These are phyloP conservation scores for Butyriboletus loyo DNA, from an alignment of 768 basidiomycete genomes.

Conservation along the genomic window DNA sequence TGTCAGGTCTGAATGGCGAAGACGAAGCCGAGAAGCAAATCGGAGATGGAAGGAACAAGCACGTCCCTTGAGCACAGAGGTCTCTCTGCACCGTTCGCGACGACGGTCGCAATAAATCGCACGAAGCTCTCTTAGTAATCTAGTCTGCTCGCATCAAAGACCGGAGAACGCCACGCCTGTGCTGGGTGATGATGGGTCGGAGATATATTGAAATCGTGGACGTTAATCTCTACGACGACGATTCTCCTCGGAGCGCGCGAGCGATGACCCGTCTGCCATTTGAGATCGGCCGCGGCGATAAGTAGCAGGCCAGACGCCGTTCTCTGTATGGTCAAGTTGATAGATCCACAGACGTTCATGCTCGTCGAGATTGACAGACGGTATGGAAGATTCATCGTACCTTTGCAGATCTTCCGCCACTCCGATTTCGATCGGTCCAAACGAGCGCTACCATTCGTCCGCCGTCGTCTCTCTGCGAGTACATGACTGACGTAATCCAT, in stretches of 20 bases:
- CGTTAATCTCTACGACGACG: constrained; percentile 23
- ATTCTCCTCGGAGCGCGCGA: constrained; percentile 26
- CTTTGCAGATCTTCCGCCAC: constrained; percentile 20
- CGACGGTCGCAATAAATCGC: not conserved
- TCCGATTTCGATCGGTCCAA: constrained; percentile 17
- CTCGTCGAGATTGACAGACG: constrained; percentile 23
- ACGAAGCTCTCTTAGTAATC: not conserved
- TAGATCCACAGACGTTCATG: constrained; percentile 19
- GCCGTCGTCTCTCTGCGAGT: constrained; percentile 1
- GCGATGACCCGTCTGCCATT: not conserved
- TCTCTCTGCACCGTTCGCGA: not conserved
- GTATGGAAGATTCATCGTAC: constrained; percentile 20
- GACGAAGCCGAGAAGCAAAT: constrained; percentile 23
- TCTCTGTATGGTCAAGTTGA: constrained; percentile 2
- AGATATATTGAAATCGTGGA: constrained; percentile 13
- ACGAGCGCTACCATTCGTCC: constrained; percentile 1
- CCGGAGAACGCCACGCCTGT: not conserved
- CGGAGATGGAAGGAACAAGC: constrained; percentile 23
- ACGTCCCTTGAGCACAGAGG: too few relatives aligned
- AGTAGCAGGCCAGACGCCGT: constrained; percentile 13
- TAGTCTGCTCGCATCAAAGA: not conserved
- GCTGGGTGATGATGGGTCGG: not conserved
- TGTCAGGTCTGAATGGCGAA: constrained; percentile 14
- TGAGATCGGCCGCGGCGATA: constrained; percentile 29
- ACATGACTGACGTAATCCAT: constrained; percentile 10